Conservation (phyloP, 2,329 filamentous ascomycete species). For the Aureobasidium mangrovei region DNA sequence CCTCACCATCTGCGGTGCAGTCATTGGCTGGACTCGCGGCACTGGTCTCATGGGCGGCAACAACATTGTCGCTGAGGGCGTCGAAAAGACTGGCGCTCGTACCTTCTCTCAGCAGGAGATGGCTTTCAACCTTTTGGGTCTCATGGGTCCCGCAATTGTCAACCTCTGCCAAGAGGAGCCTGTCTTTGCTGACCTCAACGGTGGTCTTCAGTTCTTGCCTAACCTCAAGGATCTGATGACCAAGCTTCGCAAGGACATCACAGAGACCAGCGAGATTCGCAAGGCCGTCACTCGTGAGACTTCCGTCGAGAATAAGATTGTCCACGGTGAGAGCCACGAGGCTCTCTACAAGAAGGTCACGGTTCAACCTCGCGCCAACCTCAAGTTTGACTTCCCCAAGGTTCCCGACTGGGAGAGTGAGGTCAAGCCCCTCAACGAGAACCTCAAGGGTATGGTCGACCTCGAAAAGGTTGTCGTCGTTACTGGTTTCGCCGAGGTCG, state of each 20-base stretch:
- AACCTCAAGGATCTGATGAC: slow-evolving; percentile 94
- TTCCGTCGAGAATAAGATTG: slow-evolving; percentile 90
- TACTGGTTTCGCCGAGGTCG: slow-evolving; percentile 90
- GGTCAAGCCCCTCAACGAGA: slow-evolving; percentile 76
- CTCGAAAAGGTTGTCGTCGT: slow-evolving; percentile 97
- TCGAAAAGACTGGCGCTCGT: slow-evolving; percentile 91
- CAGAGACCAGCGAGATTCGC: slow-evolving; percentile 88
- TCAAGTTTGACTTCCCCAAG: slow-evolving; percentile 92
- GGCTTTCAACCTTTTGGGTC: slow-evolving; percentile 94
- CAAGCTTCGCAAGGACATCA: slow-evolving; percentile 85
- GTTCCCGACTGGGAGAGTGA: slow-evolving; percentile 89
- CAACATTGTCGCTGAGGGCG: slow-evolving; percentile 93
- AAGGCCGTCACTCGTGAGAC: slow-evolving; percentile 92
- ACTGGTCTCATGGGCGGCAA: slow-evolving; percentile 97
- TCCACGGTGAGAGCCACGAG: slow-evolving; percentile 90
- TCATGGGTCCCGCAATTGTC: slow-evolving; percentile 90
- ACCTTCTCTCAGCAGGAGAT: slow-evolving; percentile 99
- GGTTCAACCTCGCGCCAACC: slow-evolving; percentile 88
- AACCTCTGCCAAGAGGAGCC: slow-evolving; percentile 93
- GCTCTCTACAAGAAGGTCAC: slow-evolving; percentile 89
- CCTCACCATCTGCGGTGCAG: slow-evolving; percentile 94
- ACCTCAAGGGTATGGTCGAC: slow-evolving; percentile 96
- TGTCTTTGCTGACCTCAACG: slow-evolving; percentile 94
- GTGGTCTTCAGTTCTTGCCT: slow-evolving; percentile 93
- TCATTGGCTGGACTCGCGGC: slow-evolving; percentile 98